Evolutionary conservation across 306 rosid species (phyloP), one percentile per base, ranked within the genome.

Genomic region (Gastrolobium bilobum): DNA sequence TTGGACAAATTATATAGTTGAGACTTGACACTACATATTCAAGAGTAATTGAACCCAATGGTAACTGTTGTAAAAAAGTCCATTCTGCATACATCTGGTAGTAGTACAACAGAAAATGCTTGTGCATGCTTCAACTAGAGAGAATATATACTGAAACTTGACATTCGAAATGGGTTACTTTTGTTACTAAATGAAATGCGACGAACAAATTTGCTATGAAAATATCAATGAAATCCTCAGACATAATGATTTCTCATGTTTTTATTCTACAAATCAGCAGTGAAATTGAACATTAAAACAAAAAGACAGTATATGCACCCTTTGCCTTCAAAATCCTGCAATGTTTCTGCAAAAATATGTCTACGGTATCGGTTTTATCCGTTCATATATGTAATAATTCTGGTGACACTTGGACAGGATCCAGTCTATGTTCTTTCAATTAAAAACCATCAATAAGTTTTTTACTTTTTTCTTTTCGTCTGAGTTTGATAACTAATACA

Each of bases 11-110:
- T 75, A 60, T 62, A 15, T 33, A 4, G 20, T 33, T 54, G 46
- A 57, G 31, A 42, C 67, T 79, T 44, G 26, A 67, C 20, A 65
- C 35, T 59, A 4, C 31, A 53, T 46, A 51, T 57, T 43, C 71
- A 70, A 68, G 43, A 58, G 65, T 8, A 37, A 38, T 0, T 29
- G 57, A 61, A 69, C 53, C 47, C 52, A 47, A 13, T 14, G 62
- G 30, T 46, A 50, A 33, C 11, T 5, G 72, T 8, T 7, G 10
- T 29, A 66, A 44, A 38, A 26, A 43, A 66, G 9, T 66, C 7
- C 40, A 10, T 66, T 39, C 8, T 20, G 14, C 29, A 26, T 65
- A 50, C 14, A 42, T 30, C 38, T 31, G 57, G 9, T 20, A 20
- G 26, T 20, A 20, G 26, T 44, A 20, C 35, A 56, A 10, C 8